Percentiles rank a stretch among this genome's conserved stretches.
These are phyloP conservation scores for Ophiosphaerella herpotricha DNA, from an alignment of 2,329 filamentous ascomycete species.

Conservation along the genomic window DNA sequence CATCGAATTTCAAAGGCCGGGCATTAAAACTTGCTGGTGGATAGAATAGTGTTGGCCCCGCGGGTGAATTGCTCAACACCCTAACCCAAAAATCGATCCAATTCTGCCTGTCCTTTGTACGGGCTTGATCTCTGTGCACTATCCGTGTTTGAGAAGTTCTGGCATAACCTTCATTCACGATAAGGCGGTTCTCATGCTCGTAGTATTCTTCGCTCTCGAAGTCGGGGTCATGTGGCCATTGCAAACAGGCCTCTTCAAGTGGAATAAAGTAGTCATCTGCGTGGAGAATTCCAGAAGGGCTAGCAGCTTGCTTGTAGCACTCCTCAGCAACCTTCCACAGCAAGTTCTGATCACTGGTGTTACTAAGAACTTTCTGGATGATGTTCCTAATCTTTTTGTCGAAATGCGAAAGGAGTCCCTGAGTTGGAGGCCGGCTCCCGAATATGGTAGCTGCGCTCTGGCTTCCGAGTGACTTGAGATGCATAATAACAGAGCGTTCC, in stretches of 20 bases:
- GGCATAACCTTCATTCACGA: slow-evolving; percentile 1
- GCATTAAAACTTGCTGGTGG: not conserved
- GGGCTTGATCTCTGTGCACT: slow-evolving; percentile 3
- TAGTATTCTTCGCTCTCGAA: slow-evolving; percentile 14
- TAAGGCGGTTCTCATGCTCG: slow-evolving; percentile 15
- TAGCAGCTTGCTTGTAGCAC: slow-evolving; percentile 18
- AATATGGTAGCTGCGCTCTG: not conserved
- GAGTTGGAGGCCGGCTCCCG: not conserved
- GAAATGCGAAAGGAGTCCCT: not conserved
- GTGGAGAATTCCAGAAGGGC: slow-evolving; percentile 10
- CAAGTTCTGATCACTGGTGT: slow-evolving; percentile 1
- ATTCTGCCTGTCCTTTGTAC: slow-evolving; percentile 1
- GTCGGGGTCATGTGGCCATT: slow-evolving; percentile 14
- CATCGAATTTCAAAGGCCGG: slow-evolving; percentile 2
- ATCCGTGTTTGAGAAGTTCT: not conserved
- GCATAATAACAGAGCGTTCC: slow-evolving; percentile 1
- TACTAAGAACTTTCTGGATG: slow-evolving; percentile 3
- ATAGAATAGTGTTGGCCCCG: slow-evolving; percentile 12
- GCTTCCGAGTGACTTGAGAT: slow-evolving; percentile 1
- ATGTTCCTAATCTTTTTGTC: not conserved
- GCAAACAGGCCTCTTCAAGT: slow-evolving; percentile 7
- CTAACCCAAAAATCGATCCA: slow-evolving; percentile 9
- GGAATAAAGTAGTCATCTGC: slow-evolving; percentile 12
- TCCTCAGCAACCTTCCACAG: slow-evolving; percentile 20
- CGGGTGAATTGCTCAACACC: slow-evolving; percentile 4